Conservation (phyloP, 768 basidiomycete genomes). For the Neoboletus brunneissimus region DNA sequence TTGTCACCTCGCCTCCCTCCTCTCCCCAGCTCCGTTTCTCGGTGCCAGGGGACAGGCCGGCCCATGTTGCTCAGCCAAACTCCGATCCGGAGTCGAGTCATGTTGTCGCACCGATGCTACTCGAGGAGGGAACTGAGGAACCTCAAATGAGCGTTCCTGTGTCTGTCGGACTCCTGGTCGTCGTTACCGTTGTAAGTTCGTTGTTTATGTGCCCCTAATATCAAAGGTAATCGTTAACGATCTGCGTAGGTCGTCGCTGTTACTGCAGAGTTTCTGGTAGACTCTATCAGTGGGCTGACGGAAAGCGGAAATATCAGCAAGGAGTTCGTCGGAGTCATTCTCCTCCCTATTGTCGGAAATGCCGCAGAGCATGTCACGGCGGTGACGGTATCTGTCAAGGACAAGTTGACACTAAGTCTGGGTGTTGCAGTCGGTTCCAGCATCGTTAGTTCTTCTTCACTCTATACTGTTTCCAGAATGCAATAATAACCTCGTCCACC, state of each 20-base stretch:
- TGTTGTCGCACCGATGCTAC: not conserved
- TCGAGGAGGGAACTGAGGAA: slow-evolving; percentile 37
- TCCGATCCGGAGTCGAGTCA: slow-evolving; percentile 12
- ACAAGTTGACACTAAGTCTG: slow-evolving; percentile 84
- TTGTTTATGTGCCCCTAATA: not conserved
- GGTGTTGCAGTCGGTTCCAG: slow-evolving; percentile 85
- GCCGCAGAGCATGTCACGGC: no score
- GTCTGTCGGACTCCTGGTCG: slow-evolving; percentile 49
- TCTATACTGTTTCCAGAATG: not conserved
- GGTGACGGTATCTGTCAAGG: slow-evolving; percentile 74
- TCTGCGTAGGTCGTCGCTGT: slow-evolving; percentile 47
- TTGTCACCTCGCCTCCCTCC: slow-evolving; percentile 7
- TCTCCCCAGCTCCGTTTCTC: slow-evolving; percentile 4
- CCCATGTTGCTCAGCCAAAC: not conserved
- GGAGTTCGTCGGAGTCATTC: slow-evolving; percentile 83
- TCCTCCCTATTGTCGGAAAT: slow-evolving; percentile 74
- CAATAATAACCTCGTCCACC: slow-evolving; percentile 2
- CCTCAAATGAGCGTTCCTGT: slow-evolving; percentile 54
- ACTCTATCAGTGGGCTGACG: slow-evolving; percentile 77
- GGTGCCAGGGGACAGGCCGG: not conserved
- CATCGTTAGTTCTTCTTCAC: slow-evolving; percentile 48
- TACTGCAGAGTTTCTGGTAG: slow-evolving; percentile 68
- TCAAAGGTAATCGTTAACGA: not conserved
- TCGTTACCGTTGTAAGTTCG: not conserved
- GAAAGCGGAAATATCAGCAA: slow-evolving; percentile 52